phyloP scores from a whole-genome alignment of 73 alveolate species.

The Paramecium sonneborni region DNA sequence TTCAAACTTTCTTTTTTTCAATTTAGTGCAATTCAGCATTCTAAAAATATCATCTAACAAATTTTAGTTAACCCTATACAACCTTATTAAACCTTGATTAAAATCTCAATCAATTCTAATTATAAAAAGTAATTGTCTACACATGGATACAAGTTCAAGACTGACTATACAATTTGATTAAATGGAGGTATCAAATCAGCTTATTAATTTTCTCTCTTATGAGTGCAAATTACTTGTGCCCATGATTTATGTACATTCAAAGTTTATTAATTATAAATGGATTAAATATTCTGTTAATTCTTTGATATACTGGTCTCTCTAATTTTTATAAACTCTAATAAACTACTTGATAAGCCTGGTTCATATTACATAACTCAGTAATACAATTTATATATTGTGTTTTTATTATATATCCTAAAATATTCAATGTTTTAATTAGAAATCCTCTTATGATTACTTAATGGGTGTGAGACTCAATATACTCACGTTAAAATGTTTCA shows the following conservation, averaged over 20 bases:
- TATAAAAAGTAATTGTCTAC: not conserved
- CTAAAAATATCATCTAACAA: not conserved
- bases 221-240: constrained; percentile 35
- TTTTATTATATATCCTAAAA: not conserved
- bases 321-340: constrained; percentile 4
- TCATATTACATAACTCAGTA: constrained; percentile 43
- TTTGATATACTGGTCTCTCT: constrained; percentile 16
- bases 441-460: constrained; percentile 24
- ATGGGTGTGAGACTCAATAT: constrained; percentile 9
- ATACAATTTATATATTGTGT: constrained; percentile 42
- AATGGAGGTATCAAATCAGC: constrained; percentile 46
- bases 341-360: constrained; percentile 18
- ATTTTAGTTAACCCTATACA: not conserved
- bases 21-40: constrained; percentile 32
- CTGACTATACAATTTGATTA: not conserved
- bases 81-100: not conserved
- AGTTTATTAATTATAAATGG: constrained; percentile 12
- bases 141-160: constrained; percentile 31
- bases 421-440: not conserved
- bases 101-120: not conserved
- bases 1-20: constrained; percentile 33
- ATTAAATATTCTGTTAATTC: not conserved
- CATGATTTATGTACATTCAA: not conserved
- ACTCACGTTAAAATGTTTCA: not conserved
- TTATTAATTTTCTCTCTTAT: not conserved